These are phyloP conservation scores for Hemileccinum impolitum DNA, from an alignment of 768 basidiomycete species.

Conservation along the genomic window DNA sequence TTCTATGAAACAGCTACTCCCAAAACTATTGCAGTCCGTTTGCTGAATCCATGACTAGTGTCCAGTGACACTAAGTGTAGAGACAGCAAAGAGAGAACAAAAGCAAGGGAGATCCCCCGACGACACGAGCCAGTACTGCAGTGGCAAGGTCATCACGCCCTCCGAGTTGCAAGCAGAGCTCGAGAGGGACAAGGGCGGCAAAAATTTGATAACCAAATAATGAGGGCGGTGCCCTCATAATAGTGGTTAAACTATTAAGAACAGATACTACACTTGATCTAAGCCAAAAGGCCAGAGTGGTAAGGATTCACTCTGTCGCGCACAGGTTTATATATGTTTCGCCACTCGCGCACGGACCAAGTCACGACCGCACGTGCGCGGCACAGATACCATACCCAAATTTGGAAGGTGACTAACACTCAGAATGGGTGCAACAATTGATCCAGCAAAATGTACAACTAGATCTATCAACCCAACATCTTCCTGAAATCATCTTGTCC, in stretches of 20 bases:
- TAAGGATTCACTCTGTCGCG: slow-evolving; percentile 1
- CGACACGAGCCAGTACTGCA: slow-evolving; percentile 52
- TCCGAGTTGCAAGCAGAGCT: slow-evolving; percentile 44
- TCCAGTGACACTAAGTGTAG: background rate
- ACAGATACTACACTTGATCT: slow-evolving; percentile 80
- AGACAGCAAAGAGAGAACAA: slow-evolving; percentile 20
- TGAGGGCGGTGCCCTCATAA: slow-evolving; percentile 53
- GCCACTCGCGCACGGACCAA: slow-evolving; percentile 1
- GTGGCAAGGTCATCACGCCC: slow-evolving; percentile 39
- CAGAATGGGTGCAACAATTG: background rate
- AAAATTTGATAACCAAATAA: slow-evolving; percentile 52
- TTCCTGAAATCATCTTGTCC: slow-evolving; percentile 84
- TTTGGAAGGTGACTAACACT: background rate
- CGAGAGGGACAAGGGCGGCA: slow-evolving; percentile 23
- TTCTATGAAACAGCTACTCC: too few species aligned
- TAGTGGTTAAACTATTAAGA: slow-evolving; percentile 60
- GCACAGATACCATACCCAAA: background rate
- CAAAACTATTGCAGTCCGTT: slow-evolving; percentile 7
- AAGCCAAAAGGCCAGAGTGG: slow-evolving; percentile 59
- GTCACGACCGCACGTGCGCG: background rate
- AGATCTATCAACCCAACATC: slow-evolving; percentile 47
- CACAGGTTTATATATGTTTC: background rate
- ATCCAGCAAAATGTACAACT: background rate
- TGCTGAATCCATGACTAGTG: slow-evolving; percentile 2
- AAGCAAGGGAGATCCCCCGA: slow-evolving; percentile 46